Evolutionary conservation across 73 alveolate genomes (phyloP).

Genomic region (Blepharisma japonicum): DNA sequence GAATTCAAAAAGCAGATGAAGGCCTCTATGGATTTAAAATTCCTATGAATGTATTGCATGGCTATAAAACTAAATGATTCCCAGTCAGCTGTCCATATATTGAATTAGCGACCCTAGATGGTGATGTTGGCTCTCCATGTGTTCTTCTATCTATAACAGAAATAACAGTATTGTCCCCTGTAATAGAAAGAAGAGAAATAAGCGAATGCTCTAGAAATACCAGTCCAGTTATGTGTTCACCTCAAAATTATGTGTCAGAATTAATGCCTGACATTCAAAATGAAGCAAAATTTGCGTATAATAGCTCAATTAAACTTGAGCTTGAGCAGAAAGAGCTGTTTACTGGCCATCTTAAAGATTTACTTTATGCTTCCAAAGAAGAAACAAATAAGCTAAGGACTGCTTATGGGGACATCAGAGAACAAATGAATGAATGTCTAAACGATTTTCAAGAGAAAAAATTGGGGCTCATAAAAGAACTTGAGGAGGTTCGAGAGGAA

Average conservation of each 20-base stretch:
- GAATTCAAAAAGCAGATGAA: background rate
- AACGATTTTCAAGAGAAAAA: too few species aligned
- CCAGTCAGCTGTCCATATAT: constrained; percentile 13
- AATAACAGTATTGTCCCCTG: constrained; percentile 25
- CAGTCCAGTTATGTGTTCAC: background rate
- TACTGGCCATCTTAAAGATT: too few species aligned
- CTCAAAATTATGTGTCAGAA: background rate
- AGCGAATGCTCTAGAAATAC: background rate
- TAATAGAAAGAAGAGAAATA: constrained; percentile 15
- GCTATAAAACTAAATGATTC: background rate
- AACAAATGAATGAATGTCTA: too few species aligned
- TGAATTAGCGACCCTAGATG: background rate
- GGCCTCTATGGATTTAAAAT: constrained; percentile 2
- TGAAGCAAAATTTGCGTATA: too few species aligned
- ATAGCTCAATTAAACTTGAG: too few species aligned
- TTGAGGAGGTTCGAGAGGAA: too few species aligned
- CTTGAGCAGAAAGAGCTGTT: too few species aligned
- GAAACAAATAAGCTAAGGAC: too few species aligned
- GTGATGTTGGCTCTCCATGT: background rate
- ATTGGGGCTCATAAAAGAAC: too few species aligned
- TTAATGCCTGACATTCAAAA: too few species aligned
- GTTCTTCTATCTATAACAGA: background rate
- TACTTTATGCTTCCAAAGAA: too few species aligned
- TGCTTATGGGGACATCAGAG: too few species aligned
- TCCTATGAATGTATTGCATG: constrained; percentile 19